Evolutionary conservation across 1,284 basidiomycete genomes (phyloP), one percentile per base, ranked within the genome.

Genomic region (Tilletia setariae): DNA sequence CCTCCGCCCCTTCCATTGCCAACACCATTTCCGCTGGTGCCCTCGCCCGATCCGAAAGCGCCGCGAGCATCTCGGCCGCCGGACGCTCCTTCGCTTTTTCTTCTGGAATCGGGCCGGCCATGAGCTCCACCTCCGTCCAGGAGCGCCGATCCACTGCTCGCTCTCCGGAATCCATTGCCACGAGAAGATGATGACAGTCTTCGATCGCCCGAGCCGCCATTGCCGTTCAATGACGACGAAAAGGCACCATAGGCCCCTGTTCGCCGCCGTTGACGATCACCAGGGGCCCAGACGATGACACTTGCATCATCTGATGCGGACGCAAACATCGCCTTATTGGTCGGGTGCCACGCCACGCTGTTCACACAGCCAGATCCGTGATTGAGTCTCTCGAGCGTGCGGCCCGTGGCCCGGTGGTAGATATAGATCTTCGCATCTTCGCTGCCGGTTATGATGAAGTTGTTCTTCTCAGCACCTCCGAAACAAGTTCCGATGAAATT

Each of bases 321-420:
- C 32, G 95, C 95, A 84, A 98, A 95, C 87, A 98, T 91, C 75
- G 89, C 87, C 72, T 91, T 89, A 70, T 86, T 86, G 28, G 82
- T 79, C 0, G 93, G 93, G 83, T 97, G 95, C 96, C 96, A 98
- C 16, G 93, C 91, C 11, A 98, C 94, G 21, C 90, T 90, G 83
- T 98, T 99, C 70, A 99, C 94, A 69, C 90, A 91, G 46, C 93
- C 93, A 64, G 84, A 83, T 16, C 89, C 90, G 77, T 98, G 96
- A 0, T 94, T 83, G 1, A 98, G 87, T 28, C 89, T 87, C 83
- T 97, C 92, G 30, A 98, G 86, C 53, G 94, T 86, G 0, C 87
- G 85, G 0, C 91, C 91, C 2, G 90, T 90, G 75, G 92, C 90
- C 65, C 91, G 89, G 83, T 98, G 92, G 94, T 95, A 99, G 25